Percentiles rank a stretch among this genome's conserved stretches.
Conservation (phyloP, 1,284 basidiomycete species). For the Pseudozyma tsukubaensis region DNA sequence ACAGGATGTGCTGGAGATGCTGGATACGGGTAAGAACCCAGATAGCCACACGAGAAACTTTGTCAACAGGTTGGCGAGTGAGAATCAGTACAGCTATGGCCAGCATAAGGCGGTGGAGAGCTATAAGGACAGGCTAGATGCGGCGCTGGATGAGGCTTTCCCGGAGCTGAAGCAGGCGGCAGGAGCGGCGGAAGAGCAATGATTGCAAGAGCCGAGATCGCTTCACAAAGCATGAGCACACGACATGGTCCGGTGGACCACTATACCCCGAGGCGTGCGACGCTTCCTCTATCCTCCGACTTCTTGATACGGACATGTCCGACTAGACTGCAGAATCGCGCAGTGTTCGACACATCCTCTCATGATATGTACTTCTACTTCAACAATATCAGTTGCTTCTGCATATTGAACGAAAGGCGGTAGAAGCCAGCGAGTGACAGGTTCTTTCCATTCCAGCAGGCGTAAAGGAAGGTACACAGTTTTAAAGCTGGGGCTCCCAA, state of each 20-base stretch:
- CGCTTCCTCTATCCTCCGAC: too few species aligned
- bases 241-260: too few species aligned
- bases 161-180: constrained; percentile 23
- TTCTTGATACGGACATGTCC: too few species aligned
- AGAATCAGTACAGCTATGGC: constrained; percentile 66
- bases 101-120: constrained; percentile 49
- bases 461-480: neutral
- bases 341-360: too few species aligned
- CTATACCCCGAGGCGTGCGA: too few species aligned
- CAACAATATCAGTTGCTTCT: neutral
- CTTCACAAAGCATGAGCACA: neutral
- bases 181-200: neutral
- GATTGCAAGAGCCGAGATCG: neutral
- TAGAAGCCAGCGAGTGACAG: too few species aligned
- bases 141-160: constrained; percentile 42
- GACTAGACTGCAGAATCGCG: too few species aligned
- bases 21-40: constrained; percentile 66
- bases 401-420: too few species aligned
- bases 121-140: constrained; percentile 29
- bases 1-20: constrained; percentile 62
- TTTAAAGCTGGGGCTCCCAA: neutral
- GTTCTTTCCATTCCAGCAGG: too few species aligned
- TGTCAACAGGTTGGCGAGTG: constrained; percentile 59
- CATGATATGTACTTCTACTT: constrained; percentile 7
- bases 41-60: constrained; percentile 65